Evolutionary conservation across 2,329 filamentous ascomycete species (phyloP), one percentile per base, ranked within the genome.

Genomic region (Cladorrhinum sp.): DNA sequence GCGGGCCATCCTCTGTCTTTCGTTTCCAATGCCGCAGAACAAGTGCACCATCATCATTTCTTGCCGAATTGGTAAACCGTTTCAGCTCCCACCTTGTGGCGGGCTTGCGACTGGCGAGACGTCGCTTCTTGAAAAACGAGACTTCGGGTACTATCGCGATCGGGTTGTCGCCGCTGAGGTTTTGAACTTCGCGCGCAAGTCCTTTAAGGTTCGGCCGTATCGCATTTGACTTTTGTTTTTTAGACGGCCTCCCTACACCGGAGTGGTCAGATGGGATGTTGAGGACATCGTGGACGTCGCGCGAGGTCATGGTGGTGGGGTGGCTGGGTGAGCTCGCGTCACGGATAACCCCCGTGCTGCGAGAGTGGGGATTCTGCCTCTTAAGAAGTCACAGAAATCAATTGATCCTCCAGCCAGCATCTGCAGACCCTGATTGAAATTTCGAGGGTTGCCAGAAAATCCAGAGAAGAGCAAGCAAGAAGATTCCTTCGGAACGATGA

Each of bases 201-300:
- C 86, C 86, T 66, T 88, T 88, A 57, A 88, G 72, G 64, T 82
- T 86, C 46, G 80, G 80, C 57, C 80, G 79, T 66, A 87, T 83
- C 52, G 82, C 84, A 16, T 82, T 79, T 6, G 84, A 79, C 73
- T 90, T 92, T 69, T 88, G 86, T 73, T 94, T 93, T 78, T 95
- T 96, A 49, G 84, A 77, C 46, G 87, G 85, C 64, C 88, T 78
- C 58, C 79, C 71, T 56, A 76, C 77, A 55, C 77, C 70, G 55
- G 76, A 69, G 63, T 79, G 76, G 30, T 86, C 87, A 68, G 86
- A 79, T 55, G 88, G 88, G 73, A 96, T 81, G 74, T 93, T 91
- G 71, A 96, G 86, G 72, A 96, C 91, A 74, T 96, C 92, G 78
- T 90, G 91, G 68, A 96, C 86, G 81, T 96, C 92, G 74, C 87